phyloP scores from a whole-genome alignment of 352 stramenopile species.

The Globisporangium yorkense region DNA sequence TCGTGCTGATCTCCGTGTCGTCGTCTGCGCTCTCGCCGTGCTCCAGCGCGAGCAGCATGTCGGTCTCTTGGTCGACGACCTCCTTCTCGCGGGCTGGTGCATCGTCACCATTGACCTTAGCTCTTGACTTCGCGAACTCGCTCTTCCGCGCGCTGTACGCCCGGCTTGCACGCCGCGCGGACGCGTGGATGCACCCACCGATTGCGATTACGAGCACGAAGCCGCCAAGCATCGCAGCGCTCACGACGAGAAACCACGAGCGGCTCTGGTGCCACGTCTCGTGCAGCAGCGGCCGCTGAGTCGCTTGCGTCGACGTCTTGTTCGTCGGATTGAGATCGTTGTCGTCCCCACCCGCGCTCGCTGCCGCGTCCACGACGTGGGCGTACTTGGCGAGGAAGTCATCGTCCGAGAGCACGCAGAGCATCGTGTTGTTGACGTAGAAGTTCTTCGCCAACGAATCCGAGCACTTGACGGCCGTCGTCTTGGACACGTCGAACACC shows the following conservation, averaged over 20 bases:
- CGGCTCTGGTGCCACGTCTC: slow-evolving; percentile 22
- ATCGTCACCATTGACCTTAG: not conserved
- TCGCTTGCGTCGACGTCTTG: not conserved
- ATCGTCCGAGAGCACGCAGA: slow-evolving; percentile 33
- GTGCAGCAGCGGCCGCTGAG: slow-evolving; percentile 10
- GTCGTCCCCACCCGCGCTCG: not conserved
- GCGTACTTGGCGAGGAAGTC: slow-evolving; percentile 35
- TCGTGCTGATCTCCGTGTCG: not conserved
- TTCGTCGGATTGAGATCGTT: not conserved
- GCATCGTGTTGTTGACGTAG: slow-evolving; percentile 34
- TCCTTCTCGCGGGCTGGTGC: not conserved
- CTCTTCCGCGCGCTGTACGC: slow-evolving; percentile 3
- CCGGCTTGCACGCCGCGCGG: not conserved
- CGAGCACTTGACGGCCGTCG: slow-evolving; percentile 18
- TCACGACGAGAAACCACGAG: slow-evolving; percentile 27
- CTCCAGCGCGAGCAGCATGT: slow-evolving; percentile 2
- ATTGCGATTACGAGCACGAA: slow-evolving; percentile 10
- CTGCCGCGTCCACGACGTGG: not conserved
- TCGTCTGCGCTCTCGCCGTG: not conserved
- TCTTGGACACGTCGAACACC: slow-evolving; percentile 10
- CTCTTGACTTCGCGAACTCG: slow-evolving; percentile 1
- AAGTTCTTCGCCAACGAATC: slow-evolving; percentile 22
- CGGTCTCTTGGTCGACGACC: slow-evolving; percentile 5
- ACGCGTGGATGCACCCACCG: slow-evolving; percentile 1
- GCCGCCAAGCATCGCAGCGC: slow-evolving; percentile 12